Evolutionary conservation across 768 basidiomycete species (phyloP), one percentile per base, ranked within the genome.

Genomic region (Lyophyllum decastes): DNA sequence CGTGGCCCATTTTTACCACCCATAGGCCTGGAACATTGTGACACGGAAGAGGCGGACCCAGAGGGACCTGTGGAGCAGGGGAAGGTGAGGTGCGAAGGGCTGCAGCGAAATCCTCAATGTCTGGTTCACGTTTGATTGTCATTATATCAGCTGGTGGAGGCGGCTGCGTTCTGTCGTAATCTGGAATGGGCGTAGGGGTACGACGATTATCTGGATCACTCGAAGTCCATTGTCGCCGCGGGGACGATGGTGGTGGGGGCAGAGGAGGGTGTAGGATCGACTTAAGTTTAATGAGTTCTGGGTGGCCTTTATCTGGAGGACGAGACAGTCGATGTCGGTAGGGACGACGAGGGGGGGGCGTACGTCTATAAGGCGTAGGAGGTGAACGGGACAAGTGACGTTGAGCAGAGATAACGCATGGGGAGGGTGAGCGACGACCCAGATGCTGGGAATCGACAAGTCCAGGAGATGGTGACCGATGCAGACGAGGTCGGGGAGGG

Each of bases 11-110:
- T 53, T 72, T 72, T 30, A 69, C 61, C 48, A 76, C 67, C 78
- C 79, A 81, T 7, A 80, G 52, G 6, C 78, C 78, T 49, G 78
- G 78, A 26, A 79, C 68, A 57, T 69, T 64, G 52, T 74, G 66
- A 55, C 70, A 75, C 9, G 74, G 69, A 17, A 43, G 19, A 40
- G 50, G 25, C 14, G 30, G 22, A 38, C 62, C 58, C 0, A 55
- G 11, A 22, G 40, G 24, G 11, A 25, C 17, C 21, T 26, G 56
- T 35, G 55, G 21, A 26, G 17, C 24, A 14, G 45, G 5, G 6
- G 46, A 34, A 26, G 54, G 30, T 8, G 22, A 26, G 4, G 44
- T 30, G 47, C 11, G 53, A 24, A 30, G 41, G 27, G 22, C 21
- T 45, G 25, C n/a, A 1, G 49, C 25, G 14, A 21, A 59, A 35